phyloP scores from a whole-genome alignment of 2,329 filamentous ascomycete species.

The Coniochaeta sp. region DNA sequence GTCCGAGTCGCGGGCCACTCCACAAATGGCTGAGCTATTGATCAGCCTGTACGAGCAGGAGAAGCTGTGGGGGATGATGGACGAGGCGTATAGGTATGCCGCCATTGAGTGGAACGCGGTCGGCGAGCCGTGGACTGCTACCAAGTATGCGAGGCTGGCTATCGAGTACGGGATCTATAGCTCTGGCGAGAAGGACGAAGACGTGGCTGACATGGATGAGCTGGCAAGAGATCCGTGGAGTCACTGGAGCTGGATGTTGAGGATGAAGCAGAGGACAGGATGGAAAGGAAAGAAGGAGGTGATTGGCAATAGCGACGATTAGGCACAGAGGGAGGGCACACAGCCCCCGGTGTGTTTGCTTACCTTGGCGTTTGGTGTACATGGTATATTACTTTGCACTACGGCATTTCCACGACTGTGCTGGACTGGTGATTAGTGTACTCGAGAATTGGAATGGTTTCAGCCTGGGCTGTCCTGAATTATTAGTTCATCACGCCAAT shows the following conservation, averaged over 20 bases:
- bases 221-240: conserved; percentile 25
- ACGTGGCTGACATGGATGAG: conserved; percentile 25
- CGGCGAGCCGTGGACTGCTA: conserved; percentile 29
- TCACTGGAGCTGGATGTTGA: conserved; percentile 32
- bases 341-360: background rate
- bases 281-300: conserved; percentile 11
- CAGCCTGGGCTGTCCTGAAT: background rate
- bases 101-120: conserved; percentile 30
- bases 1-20: conserved; percentile 19
- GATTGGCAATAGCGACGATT: background rate
- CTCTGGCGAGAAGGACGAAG: conserved; percentile 19
- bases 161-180: conserved; percentile 26
- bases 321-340: background rate
- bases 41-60: conserved; percentile 32
- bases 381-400: background rate
- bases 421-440: background rate
- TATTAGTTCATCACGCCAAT: too few species aligned
- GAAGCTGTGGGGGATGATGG: conserved; percentile 22
- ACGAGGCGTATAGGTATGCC: conserved; percentile 28
- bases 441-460: background rate
- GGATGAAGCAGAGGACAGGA: conserved; percentile 22
- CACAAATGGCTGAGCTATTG: conserved; percentile 29
- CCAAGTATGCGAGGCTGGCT: conserved; percentile 28
- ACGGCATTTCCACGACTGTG: background rate
- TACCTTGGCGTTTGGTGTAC: background rate